A percentile compares a stretch with the other conserved stretches of the same genome.
Evolutionary conservation across 805 yeast species (phyloP).

Genomic region (Candida golubevii): DNA sequence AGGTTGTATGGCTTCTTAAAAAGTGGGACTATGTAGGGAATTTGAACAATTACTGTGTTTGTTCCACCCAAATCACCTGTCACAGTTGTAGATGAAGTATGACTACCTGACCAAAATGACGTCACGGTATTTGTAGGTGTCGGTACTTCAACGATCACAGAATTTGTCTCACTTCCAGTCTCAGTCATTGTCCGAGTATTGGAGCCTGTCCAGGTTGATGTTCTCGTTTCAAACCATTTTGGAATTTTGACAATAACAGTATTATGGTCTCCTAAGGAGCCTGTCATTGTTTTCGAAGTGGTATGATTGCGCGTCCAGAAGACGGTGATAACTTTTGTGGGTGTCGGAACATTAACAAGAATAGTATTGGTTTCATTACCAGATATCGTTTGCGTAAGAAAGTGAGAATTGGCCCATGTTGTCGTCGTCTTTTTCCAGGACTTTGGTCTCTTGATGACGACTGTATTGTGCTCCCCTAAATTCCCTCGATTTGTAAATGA

Average conservation of each 20-base stretch:
- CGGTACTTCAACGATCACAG: constrained; percentile 12
- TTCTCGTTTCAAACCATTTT: not conserved
- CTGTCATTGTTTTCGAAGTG: not conserved
- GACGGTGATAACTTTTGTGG: not conserved
- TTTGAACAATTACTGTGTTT: no score
- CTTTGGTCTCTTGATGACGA: not conserved
- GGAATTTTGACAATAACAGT: not conserved
- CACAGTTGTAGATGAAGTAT: not conserved
- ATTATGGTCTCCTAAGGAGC: not conserved
- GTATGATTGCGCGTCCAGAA: not conserved
- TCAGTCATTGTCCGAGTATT: constrained; percentile 5
- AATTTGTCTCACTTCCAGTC: constrained; percentile 2
- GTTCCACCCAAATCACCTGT: not conserved
- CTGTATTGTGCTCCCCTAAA: constrained; percentile 1
- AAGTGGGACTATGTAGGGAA: no score
- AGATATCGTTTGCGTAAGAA: not conserved
- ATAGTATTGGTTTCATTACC: not conserved
- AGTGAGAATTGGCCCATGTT: not conserved
- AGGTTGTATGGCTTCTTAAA: no score
- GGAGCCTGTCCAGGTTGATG: not conserved
- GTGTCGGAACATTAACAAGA: not conserved
- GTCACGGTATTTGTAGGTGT: constrained; percentile 8
- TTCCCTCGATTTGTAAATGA: constrained; percentile 1
- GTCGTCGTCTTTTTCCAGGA: not conserved
- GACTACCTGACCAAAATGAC: constrained; percentile 3